Percentiles rank a stretch among this genome's conserved stretches.
These are phyloP conservation scores for Eucalyptus albens DNA, from an alignment of 345 rosid genomes.

Conservation along the genomic window DNA sequence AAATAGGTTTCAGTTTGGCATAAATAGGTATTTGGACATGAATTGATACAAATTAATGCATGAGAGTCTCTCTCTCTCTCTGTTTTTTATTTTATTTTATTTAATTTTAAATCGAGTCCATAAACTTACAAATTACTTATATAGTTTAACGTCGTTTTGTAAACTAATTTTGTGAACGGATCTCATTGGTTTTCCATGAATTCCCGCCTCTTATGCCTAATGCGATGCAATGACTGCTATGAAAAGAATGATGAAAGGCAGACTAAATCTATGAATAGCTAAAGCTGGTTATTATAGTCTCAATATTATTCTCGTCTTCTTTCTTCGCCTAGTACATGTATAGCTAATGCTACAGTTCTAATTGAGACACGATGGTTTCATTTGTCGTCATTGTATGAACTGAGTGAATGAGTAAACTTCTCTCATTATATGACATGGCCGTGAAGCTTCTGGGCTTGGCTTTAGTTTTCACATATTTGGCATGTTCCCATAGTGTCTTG, in stretches of 20 bases:
- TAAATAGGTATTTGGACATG: not conserved
- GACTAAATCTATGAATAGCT: not conserved
- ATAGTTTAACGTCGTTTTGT: not conserved
- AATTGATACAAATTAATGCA: too few relatives aligned
- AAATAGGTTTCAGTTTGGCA: not conserved
- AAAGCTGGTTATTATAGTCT: not conserved
- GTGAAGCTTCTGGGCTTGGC: not conserved
- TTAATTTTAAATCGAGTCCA: too few relatives aligned
- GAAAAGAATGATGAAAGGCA: not conserved
- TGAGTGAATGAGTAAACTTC: not conserved
- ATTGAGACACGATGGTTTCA: not conserved
- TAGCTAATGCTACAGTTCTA: not conserved
- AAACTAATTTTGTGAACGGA: not conserved
- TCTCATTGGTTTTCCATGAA: not conserved
- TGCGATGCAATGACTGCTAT: not conserved
- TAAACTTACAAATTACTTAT: too few relatives aligned
- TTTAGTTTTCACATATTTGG: not conserved
- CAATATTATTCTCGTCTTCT: not conserved
- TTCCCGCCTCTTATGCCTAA: not conserved
- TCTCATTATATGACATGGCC: not conserved
- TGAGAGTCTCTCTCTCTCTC: too few relatives aligned
- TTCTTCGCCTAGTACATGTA: not conserved
- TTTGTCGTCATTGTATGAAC: not conserved
- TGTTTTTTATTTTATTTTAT: fast-evolving
- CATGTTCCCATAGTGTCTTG: not conserved